Evolutionary conservation across 2,329 filamentous ascomycete species (phyloP).

Genomic region (Dryadomyces quercus-mongolicae): DNA sequence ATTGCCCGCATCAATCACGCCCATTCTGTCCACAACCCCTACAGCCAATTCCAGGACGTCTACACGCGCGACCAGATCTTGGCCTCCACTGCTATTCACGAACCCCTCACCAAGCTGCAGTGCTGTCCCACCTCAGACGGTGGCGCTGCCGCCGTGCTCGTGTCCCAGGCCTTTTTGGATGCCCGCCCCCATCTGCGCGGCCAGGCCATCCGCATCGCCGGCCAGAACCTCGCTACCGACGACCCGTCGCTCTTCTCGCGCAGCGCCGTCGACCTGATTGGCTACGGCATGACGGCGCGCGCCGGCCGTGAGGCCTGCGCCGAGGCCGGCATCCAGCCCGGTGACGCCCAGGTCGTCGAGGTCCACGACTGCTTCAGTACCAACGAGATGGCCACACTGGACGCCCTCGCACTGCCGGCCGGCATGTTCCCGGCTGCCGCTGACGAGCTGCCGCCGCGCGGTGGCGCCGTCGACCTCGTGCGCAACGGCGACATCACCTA

Average conservation of each 20-base stretch:
- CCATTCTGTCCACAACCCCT: slow-evolving; percentile 85
- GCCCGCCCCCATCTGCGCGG: slow-evolving; percentile 68
- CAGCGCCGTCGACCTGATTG: slow-evolving; percentile 78
- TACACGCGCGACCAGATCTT: slow-evolving; percentile 80
- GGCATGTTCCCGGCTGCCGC: slow-evolving; percentile 57
- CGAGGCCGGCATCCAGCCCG: slow-evolving; percentile 58
- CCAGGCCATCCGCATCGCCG: slow-evolving; percentile 80
- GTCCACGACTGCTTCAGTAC: slow-evolving; percentile 95
- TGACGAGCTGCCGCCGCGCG: slow-evolving; percentile 37
- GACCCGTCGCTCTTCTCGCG: slow-evolving; percentile 64
- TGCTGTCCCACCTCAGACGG: slow-evolving; percentile 96
- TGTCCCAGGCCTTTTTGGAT: slow-evolving; percentile 80
- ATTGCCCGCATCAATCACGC: slow-evolving; percentile 88
- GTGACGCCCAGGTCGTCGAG: slow-evolving; percentile 74
- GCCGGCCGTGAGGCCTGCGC: slow-evolving; percentile 59
- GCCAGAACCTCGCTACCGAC: slow-evolving; percentile 81
- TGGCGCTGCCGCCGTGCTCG: slow-evolving; percentile 75
- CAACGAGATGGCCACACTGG: slow-evolving; percentile 85
- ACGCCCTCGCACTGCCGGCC: slow-evolving; percentile 68
- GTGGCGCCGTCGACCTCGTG: slow-evolving; percentile 87
- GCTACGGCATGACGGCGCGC: slow-evolving; percentile 68
- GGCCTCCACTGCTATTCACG: slow-evolving; percentile 64
- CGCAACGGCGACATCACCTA: slow-evolving; percentile 83
- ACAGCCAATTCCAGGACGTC: slow-evolving; percentile 92
- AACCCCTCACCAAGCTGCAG: slow-evolving; percentile 91